Evolutionary conservation across 83 land plant species (phyloP).

Genomic region (Picea abies): DNA sequence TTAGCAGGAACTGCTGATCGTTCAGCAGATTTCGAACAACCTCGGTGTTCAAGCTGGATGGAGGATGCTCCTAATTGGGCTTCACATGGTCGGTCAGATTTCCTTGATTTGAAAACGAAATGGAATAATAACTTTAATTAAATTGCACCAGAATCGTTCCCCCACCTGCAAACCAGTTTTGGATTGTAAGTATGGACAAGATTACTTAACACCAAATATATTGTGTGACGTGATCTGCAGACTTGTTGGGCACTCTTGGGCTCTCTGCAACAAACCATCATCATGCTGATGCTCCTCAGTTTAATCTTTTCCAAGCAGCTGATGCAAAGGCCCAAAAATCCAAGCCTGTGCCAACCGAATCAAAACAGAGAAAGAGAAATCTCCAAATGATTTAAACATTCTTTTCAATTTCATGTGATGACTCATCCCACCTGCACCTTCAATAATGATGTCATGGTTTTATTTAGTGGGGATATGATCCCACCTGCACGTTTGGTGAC

Average conservation of each 20-base stretch:
- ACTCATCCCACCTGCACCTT: not conserved
- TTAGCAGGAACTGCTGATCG: not conserved
- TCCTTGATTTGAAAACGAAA: not conserved
- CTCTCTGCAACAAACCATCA: not conserved
- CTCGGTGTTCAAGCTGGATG: conserved; percentile 16
- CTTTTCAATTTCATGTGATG: not conserved
- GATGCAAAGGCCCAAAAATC: conserved; percentile 10
- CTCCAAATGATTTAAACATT: not conserved
- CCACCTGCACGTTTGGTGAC: not conserved
- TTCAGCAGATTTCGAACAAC: conserved; percentile 8
- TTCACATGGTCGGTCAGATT: not conserved
- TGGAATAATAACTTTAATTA: not conserved
- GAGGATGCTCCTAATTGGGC: conserved; percentile 8
- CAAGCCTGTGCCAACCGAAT: not conserved
- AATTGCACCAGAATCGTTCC: not conserved
- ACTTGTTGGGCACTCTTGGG: conserved; percentile 14
- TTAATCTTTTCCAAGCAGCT: conserved; percentile 1
- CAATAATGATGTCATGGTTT: not conserved
- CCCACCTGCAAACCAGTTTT: too few relatives aligned
- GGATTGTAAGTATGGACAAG: too few relatives aligned
- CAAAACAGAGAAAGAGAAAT: not conserved
- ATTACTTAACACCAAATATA: too few relatives aligned
- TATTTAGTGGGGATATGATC: not conserved
- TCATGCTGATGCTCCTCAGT: not conserved
- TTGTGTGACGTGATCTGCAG: not conserved